Evolutionary conservation across 2,329 filamentous ascomycete species (phyloP).

Genomic region (Penicillium sp.): DNA sequence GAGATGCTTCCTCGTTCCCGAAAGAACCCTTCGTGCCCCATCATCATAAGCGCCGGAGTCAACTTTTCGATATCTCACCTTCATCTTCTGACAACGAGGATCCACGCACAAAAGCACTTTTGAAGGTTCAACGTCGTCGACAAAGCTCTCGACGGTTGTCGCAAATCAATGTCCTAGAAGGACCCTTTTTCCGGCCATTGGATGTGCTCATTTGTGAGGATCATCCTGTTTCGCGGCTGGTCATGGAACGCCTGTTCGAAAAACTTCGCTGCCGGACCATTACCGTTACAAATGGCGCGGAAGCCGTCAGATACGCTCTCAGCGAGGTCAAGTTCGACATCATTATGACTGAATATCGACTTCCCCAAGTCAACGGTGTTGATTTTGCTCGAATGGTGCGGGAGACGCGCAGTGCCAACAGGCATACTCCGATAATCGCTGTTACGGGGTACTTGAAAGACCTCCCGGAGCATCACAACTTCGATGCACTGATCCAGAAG

Average conservation of each 20-base stretch:
- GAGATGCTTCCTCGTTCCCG: constrained; percentile 67
- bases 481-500: constrained; percentile 93
- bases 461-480: constrained; percentile 89
- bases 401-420: constrained; percentile 92
- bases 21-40: constrained; percentile 60
- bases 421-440: constrained; percentile 89
- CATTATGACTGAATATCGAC: constrained; percentile 95
- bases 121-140: constrained; percentile 89
- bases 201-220: constrained; percentile 97
- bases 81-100: constrained; percentile 98
- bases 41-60: constrained; percentile 87
- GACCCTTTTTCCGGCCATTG: constrained; percentile 81
- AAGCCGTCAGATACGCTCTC: constrained; percentile 89
- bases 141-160: constrained; percentile 94
- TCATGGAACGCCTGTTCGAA: constrained; percentile 98
- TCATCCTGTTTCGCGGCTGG: constrained; percentile 91
- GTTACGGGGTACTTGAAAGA: constrained; percentile 99
- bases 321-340: constrained; percentile 98
- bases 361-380: constrained; percentile 90
- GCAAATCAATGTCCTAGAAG: constrained; percentile 80
- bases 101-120: constrained; percentile 80
- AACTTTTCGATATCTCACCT: constrained; percentile 93
- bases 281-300: constrained; percentile 81
- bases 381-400: constrained; percentile 97
- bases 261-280: constrained; percentile 94